These are phyloP conservation scores for Trifolium subterraneum DNA, from an alignment of 306 rosid genomes.

Conservation along the genomic window DNA sequence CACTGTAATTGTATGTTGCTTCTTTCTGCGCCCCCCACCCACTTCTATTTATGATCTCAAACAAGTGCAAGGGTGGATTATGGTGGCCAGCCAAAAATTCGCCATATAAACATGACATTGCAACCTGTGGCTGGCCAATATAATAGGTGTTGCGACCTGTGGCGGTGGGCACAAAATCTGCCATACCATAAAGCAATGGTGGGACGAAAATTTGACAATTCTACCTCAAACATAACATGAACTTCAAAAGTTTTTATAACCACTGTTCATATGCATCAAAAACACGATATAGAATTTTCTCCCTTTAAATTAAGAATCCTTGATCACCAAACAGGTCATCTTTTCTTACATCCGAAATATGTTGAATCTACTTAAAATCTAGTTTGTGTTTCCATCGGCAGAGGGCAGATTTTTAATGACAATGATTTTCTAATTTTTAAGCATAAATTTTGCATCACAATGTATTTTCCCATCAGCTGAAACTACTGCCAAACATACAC, in stretches of 20 bases:
- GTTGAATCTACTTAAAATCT: background rate
- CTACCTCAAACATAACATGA: background rate
- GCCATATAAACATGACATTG: background rate
- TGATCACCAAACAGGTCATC: conserved; percentile 11
- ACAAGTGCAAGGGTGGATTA: background rate
- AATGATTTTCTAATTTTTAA: background rate
- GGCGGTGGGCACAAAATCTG: background rate
- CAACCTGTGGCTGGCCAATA: background rate
- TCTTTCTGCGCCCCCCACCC: too few relatives aligned
- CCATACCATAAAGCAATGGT: background rate
- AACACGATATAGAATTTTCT: background rate
- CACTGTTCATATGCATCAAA: conserved; percentile 24
- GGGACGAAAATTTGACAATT: background rate
- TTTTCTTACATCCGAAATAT: conserved; percentile 24
- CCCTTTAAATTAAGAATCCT: conserved; percentile 3
- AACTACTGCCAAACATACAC: conserved; percentile 27
- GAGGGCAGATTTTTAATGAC: conserved; percentile 19
- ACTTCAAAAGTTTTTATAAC: conserved; percentile 12
- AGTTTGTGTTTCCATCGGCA: conserved; percentile 7
- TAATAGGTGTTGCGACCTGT: background rate
- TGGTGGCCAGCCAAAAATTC: background rate
- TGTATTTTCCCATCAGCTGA: conserved; percentile 27
- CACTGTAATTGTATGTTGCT: conserved; percentile 25
- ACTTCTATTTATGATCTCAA: conserved; percentile 25
- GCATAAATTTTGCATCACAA: conserved; percentile 24